phyloP scores from a whole-genome alignment of 2,329 filamentous ascomycete species.

The Monilinia vaccinii-corymbosi region DNA sequence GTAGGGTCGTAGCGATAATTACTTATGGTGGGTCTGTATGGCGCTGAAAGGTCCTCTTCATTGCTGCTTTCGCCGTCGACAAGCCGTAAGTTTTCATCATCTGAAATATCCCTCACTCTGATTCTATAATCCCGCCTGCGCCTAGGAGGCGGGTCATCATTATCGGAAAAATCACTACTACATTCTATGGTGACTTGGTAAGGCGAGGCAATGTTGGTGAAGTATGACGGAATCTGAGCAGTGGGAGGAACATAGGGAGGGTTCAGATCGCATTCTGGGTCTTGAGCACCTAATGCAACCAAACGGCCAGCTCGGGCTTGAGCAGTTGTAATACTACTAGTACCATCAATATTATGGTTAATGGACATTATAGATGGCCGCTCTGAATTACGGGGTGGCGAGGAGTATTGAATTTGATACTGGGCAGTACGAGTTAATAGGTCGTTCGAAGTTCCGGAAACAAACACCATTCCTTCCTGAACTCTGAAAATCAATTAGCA shows the following conservation, averaged over 20 bases:
- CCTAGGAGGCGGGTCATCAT: conserved; percentile 30
- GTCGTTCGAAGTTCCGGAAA: conserved; percentile 77
- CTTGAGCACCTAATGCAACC: conserved; percentile 34
- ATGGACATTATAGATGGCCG: conserved; percentile 40
- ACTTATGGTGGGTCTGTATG: background rate
- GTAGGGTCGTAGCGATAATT: conserved; percentile 7
- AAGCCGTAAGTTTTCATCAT: conserved; percentile 21
- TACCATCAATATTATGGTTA: conserved; percentile 44
- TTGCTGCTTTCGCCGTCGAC: conserved; percentile 19
- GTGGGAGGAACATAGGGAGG: conserved; percentile 27
- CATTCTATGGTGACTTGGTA: conserved; percentile 51
- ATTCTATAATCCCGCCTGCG: conserved; percentile 47
- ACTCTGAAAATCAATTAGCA: conserved; percentile 44
- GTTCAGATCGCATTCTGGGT: conserved; percentile 32
- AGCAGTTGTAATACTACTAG: conserved; percentile 38
- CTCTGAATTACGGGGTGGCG: conserved; percentile 26
- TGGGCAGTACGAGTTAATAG: conserved; percentile 62
- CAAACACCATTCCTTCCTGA: conserved; percentile 85
- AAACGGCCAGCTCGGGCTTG: conserved; percentile 38
- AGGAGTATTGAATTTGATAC: conserved; percentile 61
- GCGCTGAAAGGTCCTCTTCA: conserved; percentile 6
- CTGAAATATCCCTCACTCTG: conserved; percentile 39
- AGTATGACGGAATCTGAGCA: conserved; percentile 49
- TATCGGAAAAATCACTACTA: conserved; percentile 43
- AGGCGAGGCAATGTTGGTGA: conserved; percentile 38